These are phyloP conservation scores for Myriosclerotinia scirpicola DNA, from an alignment of 2,329 filamentous ascomycete species.

Conservation along the genomic window DNA sequence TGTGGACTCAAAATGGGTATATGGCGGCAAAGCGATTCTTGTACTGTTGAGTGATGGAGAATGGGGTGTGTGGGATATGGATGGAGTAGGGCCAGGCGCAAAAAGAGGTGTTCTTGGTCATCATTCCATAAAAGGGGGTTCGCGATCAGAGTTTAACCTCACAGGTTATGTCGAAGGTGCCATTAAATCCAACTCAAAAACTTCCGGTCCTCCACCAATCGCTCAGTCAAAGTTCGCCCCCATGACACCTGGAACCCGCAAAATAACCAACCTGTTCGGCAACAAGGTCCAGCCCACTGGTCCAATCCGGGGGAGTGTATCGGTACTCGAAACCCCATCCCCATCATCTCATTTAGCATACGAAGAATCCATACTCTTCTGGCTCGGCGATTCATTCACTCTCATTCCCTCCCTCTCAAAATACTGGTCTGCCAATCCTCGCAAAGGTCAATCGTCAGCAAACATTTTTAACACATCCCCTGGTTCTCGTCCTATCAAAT, in stretches of 20 bases:
- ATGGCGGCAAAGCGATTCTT: constrained; percentile 59
- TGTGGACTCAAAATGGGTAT: constrained; percentile 62
- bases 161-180: constrained; percentile 62
- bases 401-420: constrained; percentile 39
- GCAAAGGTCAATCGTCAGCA: constrained; percentile 30
- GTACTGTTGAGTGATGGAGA: constrained; percentile 61
- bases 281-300: constrained; percentile 25
- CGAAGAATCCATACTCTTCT: constrained; percentile 41
- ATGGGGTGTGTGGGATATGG: constrained; percentile 68
- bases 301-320: constrained; percentile 36
- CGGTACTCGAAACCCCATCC: constrained; percentile 35
- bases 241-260: constrained; percentile 62
- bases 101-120: constrained; percentile 45
- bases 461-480: constrained; percentile 35
- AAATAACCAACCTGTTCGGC: constrained; percentile 37
- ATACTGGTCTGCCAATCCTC: constrained; percentile 38
- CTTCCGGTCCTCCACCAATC: constrained; percentile 34
- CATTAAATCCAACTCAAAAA: constrained; percentile 29
- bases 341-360: constrained; percentile 32
- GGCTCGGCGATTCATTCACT: constrained; percentile 39
- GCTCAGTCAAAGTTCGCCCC: constrained; percentile 56
- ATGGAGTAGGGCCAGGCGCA: constrained; percentile 54
- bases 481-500: constrained; percentile 33
- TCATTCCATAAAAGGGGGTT: constrained; percentile 52
- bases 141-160: constrained; percentile 57